Percentiles rank a stretch among this genome's conserved stretches.
These are phyloP conservation scores for Podospora bellae-mahoneyi DNA, from an alignment of 495 filamentous ascomycete species.

Conservation along the genomic window DNA sequence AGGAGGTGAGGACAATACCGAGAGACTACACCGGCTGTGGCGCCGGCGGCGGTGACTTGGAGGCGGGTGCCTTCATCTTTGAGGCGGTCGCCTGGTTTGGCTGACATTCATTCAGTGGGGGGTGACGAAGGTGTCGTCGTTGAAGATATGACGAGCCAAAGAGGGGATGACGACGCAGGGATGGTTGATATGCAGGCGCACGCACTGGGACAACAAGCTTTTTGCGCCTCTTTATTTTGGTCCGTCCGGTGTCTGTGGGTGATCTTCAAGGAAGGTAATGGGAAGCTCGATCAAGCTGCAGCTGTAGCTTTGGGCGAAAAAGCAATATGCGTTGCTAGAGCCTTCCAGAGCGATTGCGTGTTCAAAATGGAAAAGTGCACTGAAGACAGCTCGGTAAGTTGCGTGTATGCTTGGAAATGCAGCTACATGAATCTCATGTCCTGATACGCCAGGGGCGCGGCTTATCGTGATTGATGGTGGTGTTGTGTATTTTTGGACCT, in stretches of 20 bases:
- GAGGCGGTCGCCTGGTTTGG: constrained; percentile 54
- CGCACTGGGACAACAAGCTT: not conserved
- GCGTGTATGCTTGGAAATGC: not conserved
- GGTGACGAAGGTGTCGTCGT: not conserved
- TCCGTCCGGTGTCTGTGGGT: not conserved
- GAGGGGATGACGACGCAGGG: not conserved
- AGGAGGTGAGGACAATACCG: constrained; percentile 62
- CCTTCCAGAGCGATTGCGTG: not conserved
- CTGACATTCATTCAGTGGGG: constrained; percentile 33
- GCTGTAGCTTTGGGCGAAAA: not conserved
- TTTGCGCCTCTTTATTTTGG: not conserved
- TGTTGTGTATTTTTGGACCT: not conserved
- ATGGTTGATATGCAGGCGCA: not conserved
- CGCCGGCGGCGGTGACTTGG: constrained; percentile 81
- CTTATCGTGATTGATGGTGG: not conserved
- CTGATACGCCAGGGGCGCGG: not conserved
- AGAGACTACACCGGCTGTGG: constrained; percentile 82
- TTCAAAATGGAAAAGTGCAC: not conserved
- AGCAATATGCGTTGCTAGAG: not conserved
- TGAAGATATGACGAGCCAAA: not conserved
- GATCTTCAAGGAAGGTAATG: not conserved
- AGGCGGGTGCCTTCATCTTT: constrained; percentile 89
- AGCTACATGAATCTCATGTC: not conserved
- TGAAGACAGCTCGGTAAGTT: not conserved
- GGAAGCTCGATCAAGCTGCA: not conserved